Conservation (phyloP, 176 grass and related monocot species). For the Typha latifolia region DNA sequence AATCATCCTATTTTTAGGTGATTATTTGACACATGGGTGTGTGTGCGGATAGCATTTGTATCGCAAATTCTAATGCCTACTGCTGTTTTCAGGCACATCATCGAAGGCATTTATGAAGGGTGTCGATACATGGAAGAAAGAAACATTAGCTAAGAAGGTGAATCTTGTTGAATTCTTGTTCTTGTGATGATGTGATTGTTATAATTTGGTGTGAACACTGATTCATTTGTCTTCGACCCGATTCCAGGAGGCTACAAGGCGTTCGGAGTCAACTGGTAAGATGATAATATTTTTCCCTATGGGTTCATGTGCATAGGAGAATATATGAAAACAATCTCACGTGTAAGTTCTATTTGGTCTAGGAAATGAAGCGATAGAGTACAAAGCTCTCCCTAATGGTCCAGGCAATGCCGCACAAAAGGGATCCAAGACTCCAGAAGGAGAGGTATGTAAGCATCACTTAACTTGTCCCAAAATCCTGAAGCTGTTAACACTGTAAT, state of each 20-base stretch:
- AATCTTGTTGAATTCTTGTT: conserved; percentile 5
- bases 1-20: conserved; percentile 79
- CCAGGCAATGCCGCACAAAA: conserved; percentile 37
- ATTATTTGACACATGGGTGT: background rate
- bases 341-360: conserved; percentile 14
- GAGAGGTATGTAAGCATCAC: conserved; percentile 35
- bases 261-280: conserved; percentile 44
- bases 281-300: background rate
- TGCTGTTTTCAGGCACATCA: conserved; percentile 50
- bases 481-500: background rate
- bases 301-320: background rate
- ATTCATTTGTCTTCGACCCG: background rate
- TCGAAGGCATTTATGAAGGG: conserved; percentile 86
- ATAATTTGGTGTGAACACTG: background rate
- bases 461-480: background rate
- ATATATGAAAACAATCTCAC: background rate
- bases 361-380: conserved; percentile 47
- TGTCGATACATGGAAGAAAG: conserved; percentile 93
- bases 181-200: background rate
- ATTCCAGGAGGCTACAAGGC: conserved; percentile 52
- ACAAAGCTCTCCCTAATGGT: conserved; percentile 55
- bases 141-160: conserved; percentile 59
- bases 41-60: background rate
- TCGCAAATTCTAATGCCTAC: background rate
- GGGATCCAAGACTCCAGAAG: conserved; percentile 26